These are phyloP conservation scores for Entomortierella lignicola DNA, from an alignment of 192 early-diverging fungal genomes.

Conservation along the genomic window DNA sequence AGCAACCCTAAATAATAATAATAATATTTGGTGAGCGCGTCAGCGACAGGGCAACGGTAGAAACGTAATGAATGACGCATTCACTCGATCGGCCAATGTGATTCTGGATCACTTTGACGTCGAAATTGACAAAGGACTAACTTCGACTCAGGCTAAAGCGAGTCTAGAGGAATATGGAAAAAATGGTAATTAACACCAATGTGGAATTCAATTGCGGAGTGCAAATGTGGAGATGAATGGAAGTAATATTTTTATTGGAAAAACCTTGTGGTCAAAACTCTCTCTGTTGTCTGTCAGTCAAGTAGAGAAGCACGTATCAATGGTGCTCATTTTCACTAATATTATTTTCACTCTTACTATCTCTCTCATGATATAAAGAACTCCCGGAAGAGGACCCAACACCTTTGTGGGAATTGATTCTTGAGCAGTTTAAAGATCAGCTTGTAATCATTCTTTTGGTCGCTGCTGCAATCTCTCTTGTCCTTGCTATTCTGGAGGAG, in stretches of 20 bases:
- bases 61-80: constrained; percentile 72
- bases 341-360: too few species aligned
- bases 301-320: too few species aligned
- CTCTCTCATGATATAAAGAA: constrained; percentile 56
- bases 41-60: background rate
- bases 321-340: too few species aligned
- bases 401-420: constrained; percentile 91
- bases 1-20: background rate
- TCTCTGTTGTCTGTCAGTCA: too few species aligned
- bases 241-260: background rate
- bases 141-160: constrained; percentile 68
- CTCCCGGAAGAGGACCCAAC: constrained; percentile 91
- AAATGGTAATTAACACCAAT: constrained; percentile 87
- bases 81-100: constrained; percentile 69
- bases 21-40: background rate
- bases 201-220: too few species aligned
- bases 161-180: constrained; percentile 75
- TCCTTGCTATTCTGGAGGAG: constrained; percentile 91
- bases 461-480: constrained; percentile 93
- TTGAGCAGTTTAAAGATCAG: constrained; percentile 99
- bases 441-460: constrained; percentile 94
- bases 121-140: constrained; percentile 72
- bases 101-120: constrained; percentile 79
- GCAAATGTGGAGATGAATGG: background rate
- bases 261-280: too few species aligned